Evolutionary conservation across 2,329 filamentous ascomycete genomes (phyloP).

Genomic region (Falciphora oryzae): DNA sequence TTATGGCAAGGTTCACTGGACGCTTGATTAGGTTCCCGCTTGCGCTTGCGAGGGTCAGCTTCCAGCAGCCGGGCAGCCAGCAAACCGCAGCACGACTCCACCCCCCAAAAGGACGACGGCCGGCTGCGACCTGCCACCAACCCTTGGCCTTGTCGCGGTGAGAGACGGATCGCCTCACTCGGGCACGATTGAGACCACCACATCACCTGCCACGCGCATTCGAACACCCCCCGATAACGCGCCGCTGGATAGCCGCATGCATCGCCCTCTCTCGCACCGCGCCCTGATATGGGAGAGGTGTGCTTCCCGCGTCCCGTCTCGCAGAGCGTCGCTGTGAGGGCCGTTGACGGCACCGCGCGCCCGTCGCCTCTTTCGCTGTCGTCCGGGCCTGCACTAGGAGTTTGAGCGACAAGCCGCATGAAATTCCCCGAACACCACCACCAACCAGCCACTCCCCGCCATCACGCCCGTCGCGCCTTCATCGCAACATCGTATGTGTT

Average conservation of each 20-base stretch:
- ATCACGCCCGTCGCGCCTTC: not conserved
- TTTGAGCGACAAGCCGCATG: not conserved
- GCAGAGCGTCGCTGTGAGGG: slow-evolving; percentile 4
- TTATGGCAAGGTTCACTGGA: not conserved
- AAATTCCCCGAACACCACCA: not conserved
- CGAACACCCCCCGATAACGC: not conserved
- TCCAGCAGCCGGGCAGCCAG: not conserved
- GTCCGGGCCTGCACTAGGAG: not conserved
- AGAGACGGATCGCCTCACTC: slow-evolving; percentile 3
- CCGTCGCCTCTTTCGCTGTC: not conserved
- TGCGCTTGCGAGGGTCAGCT: not conserved
- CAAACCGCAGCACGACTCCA: not conserved
- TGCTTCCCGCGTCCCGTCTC: not conserved
- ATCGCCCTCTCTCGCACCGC: slow-evolving; percentile 2
- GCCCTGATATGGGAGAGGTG: slow-evolving; percentile 2
- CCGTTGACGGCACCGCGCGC: slow-evolving; percentile 1
- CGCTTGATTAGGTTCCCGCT: not conserved
- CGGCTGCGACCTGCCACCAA: slow-evolving; percentile 1
- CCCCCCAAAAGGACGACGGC: not conserved
- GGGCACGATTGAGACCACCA: slow-evolving; percentile 1
- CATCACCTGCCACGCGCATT: not conserved
- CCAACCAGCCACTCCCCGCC: not conserved
- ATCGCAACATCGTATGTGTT: not conserved
- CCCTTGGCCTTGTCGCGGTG: slow-evolving; percentile 4
- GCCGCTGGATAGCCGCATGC: slow-evolving; percentile 1